phyloP scores from a whole-genome alignment of 2,329 filamentous ascomycete species.

The Thermothelomyces thermophilus region DNA sequence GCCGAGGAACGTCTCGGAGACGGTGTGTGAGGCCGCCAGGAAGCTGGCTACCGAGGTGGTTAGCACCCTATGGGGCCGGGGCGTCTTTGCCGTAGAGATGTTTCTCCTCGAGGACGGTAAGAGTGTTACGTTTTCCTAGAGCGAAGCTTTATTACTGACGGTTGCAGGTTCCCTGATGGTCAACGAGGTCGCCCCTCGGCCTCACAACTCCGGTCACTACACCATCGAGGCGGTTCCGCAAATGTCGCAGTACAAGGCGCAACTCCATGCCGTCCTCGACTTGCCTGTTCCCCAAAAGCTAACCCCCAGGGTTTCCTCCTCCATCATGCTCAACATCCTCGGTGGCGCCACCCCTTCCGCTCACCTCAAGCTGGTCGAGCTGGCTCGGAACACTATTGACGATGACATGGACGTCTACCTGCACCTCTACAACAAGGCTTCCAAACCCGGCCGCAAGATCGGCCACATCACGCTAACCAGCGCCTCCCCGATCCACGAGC shows the following conservation, averaged over 20 bases:
- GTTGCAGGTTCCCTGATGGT: conserved; percentile 57
- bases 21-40: conserved; percentile 60
- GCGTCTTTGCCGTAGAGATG: conserved; percentile 95
- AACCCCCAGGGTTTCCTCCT: conserved; percentile 50
- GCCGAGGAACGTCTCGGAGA: conserved; percentile 60
- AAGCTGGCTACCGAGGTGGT: conserved; percentile 74
- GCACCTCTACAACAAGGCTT: conserved; percentile 88
- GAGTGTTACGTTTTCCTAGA: conserved; percentile 4
- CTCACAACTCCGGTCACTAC: conserved; percentile 90
- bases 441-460: conserved; percentile 86
- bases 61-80: conserved; percentile 73
- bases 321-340: conserved; percentile 77
- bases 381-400: conserved; percentile 39
- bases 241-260: conserved; percentile 84
- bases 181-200: conserved; percentile 78
- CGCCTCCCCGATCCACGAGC: conserved; percentile 58
- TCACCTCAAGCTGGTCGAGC: conserved; percentile 46
- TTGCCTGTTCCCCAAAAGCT: conserved; percentile 48
- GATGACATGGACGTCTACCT: conserved; percentile 50
- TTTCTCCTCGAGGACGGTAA: conserved; percentile 70
- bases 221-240: conserved; percentile 87
- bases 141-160: conserved; percentile 6
- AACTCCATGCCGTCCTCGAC: conserved; percentile 76
- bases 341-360: conserved; percentile 61
- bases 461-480: conserved; percentile 84